Conservation (phyloP, 2,329 filamentous ascomycete species). For the Dothideomycetes sp. region DNA sequence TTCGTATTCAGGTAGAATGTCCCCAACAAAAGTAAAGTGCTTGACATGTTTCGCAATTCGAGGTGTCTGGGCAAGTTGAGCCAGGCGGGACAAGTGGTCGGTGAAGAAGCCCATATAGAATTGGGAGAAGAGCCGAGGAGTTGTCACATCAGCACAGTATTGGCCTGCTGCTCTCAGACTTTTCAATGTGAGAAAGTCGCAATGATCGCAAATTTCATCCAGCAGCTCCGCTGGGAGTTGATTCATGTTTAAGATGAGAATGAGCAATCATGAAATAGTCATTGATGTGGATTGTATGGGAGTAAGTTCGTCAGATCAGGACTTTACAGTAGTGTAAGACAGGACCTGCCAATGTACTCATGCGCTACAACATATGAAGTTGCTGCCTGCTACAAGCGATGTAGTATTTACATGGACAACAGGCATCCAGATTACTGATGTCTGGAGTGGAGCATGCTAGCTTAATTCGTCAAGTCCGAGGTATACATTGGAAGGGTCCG, state of each 20-base stretch:
- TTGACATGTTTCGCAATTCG: constrained; percentile 15
- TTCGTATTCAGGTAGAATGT: constrained; percentile 14
- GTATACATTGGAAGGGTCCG: too few relatives aligned
- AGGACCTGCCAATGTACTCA: too few relatives aligned
- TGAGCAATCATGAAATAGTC: too few relatives aligned
- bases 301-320: too few relatives aligned
- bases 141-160: constrained; percentile 11
- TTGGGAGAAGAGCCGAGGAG: constrained; percentile 14
- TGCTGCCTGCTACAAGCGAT: too few relatives aligned
- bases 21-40: constrained; percentile 16
- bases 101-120: constrained; percentile 15
- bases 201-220: constrained; percentile 14
- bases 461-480: too few relatives aligned
- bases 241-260: constrained; percentile 7
- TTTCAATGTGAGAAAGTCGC: constrained; percentile 13
- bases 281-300: not conserved
- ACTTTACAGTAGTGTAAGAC: too few relatives aligned
- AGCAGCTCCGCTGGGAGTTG: constrained; percentile 18
- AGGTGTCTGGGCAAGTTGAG: constrained; percentile 11
- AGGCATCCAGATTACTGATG: too few relatives aligned
- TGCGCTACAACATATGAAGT: too few relatives aligned
- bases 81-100: constrained; percentile 12
- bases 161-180: constrained; percentile 13
- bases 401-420: too few relatives aligned
- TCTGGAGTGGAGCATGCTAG: too few relatives aligned